Evolutionary conservation across 2,329 filamentous ascomycete species (phyloP).

Genomic region (Ramularia collo-cygni): DNA sequence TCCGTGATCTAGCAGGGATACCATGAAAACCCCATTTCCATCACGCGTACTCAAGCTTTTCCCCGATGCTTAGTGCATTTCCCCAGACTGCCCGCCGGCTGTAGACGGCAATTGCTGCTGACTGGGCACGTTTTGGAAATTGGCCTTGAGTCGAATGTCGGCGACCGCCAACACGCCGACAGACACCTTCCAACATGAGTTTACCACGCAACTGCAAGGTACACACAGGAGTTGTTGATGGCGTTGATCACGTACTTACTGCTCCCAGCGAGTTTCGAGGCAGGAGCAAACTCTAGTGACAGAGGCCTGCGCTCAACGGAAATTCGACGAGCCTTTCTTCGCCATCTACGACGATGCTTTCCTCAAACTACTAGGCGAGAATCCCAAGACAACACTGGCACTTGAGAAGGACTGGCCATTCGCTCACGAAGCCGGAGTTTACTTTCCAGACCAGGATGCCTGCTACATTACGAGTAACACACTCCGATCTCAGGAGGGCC

Average conservation of each 20-base stretch:
- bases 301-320: constrained; percentile 8
- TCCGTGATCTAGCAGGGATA: too few species aligned
- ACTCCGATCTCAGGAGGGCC: constrained; percentile 10
- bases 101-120: too few species aligned
- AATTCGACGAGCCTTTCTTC: constrained; percentile 18
- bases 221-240: constrained; percentile 1
- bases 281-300: constrained; percentile 8
- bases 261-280: constrained; percentile 9
- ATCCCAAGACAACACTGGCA: constrained; percentile 17
- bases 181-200: constrained; percentile 4
- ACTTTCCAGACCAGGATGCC: constrained; percentile 29
- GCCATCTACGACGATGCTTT: constrained; percentile 25
- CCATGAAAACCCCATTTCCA: too few species aligned
- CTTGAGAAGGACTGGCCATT: constrained; percentile 24
- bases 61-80: too few species aligned
- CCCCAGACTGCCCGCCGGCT: too few species aligned
- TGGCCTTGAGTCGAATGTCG: too few species aligned
- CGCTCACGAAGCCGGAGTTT: constrained; percentile 36
- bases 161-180: too few species aligned
- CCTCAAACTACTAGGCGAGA: constrained; percentile 19
- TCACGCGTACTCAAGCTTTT: too few species aligned
- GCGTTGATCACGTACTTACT: neutral
- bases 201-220: constrained; percentile 16
- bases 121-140: neutral
- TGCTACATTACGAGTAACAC: constrained; percentile 39